A percentile compares a stretch with the other conserved stretches of the same genome.
These are phyloP conservation scores for Barnettozyma populi DNA, from an alignment of 805 yeast genomes.

Conservation along the genomic window DNA sequence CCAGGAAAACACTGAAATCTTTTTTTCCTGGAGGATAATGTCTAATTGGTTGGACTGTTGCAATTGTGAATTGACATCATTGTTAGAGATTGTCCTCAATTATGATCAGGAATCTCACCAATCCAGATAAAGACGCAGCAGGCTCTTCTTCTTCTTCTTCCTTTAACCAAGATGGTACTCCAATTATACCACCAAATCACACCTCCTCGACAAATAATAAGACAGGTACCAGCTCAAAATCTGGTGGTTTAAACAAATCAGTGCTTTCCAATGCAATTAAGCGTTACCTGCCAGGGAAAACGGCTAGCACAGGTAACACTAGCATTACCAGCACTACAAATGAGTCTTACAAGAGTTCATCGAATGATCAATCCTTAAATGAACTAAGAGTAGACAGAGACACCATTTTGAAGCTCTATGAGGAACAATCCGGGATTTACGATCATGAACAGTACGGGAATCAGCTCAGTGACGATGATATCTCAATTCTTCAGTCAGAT, in stretches of 20 bases:
- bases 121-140: background rate
- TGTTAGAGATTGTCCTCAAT: background rate
- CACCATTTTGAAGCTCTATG: background rate
- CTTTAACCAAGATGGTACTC: background rate
- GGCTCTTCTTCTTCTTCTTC: background rate
- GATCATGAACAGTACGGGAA: constrained; percentile 10
- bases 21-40: background rate
- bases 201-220: background rate
- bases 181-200: background rate
- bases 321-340: background rate
- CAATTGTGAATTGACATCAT: background rate
- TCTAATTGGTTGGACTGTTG: background rate
- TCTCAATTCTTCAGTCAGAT: constrained; percentile 5
- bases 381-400: background rate
- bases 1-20: too few species aligned
- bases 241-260: background rate
- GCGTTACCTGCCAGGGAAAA: background rate
- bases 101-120: background rate
- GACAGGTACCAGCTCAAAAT: background rate
- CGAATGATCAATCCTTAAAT: background rate
- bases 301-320: too few species aligned
- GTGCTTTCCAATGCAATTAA: background rate
- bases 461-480: constrained; percentile 16
- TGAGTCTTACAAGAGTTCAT: background rate
- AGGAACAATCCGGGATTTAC: constrained; percentile 9